These are phyloP conservation scores for Bothriochloa decipiens DNA, from an alignment of 176 grass and related monocot genomes.

Conservation along the genomic window DNA sequence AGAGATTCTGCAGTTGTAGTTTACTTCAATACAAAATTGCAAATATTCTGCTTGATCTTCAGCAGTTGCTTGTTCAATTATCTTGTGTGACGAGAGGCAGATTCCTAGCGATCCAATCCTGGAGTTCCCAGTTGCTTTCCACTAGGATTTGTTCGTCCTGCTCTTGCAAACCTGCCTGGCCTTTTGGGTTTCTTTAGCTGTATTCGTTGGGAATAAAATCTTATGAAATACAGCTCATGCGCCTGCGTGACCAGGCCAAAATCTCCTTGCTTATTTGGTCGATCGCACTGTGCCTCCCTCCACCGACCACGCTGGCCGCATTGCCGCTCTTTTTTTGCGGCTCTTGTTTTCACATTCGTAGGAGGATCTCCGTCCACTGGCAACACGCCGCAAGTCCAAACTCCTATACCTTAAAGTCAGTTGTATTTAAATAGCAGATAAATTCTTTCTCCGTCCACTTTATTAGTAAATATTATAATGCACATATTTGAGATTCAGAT, in stretches of 20 bases:
- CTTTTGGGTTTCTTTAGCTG: not conserved
- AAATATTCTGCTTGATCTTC: slow-evolving; percentile 3
- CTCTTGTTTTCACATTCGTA: not conserved
- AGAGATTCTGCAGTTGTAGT: not conserved
- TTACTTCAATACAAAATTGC: not conserved
- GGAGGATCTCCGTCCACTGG: not conserved
- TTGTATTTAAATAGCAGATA: not conserved
- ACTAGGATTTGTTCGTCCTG: slow-evolving; percentile 39
- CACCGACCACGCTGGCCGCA: slow-evolving; percentile 27
- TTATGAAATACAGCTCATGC: slow-evolving; percentile 21
- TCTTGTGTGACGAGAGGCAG: not conserved
- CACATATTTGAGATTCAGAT: too few relatives aligned
- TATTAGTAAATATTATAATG: too few relatives aligned
- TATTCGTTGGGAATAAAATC: not conserved
- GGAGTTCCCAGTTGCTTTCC: slow-evolving; percentile 36
- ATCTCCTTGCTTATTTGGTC: not conserved
- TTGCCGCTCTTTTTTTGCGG: not conserved
- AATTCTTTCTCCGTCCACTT: not conserved
- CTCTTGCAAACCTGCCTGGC: not conserved
- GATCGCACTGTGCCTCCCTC: not conserved
- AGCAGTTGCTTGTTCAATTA: not conserved
- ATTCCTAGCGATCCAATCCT: slow-evolving; percentile 38
- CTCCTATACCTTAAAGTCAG: not conserved
- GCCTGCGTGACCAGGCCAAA: not conserved
- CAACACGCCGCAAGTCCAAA: not conserved